Base-by-base conservation (phyloP, 306 rosid species). In the Sicyos baderoa region DNA sequence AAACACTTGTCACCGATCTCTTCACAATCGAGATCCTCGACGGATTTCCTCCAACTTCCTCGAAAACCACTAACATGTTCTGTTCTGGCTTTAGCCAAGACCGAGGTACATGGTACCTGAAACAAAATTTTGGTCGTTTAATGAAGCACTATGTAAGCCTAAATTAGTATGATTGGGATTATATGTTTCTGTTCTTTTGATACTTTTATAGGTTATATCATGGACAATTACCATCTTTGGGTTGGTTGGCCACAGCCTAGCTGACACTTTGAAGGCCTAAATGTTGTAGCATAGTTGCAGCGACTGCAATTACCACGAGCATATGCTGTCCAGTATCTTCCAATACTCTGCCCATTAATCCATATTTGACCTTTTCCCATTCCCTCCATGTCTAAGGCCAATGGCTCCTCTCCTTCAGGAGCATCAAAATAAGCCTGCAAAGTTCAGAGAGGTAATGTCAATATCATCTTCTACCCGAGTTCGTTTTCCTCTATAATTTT, bases 341-440 rank as follows among this genome's bases (percentile, higher is more conserved):
- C 99, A 71, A 94, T 86, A 59, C 95, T 90, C 81, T 82, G 78
- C 17, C 96, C 97, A 55, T 94, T 94, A 42, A 94, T 90, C 99
- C 99, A 94, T 83, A 94, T 82, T 80, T 94, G 99, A 62, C 99
- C 99, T 82, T 94, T 94, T 18, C 99, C 99, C 99, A 94, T 94
- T 54, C 95, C 95, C 75, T 76, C 83, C 96, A 94, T 88, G 80
- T 94, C 96, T 83, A 94, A 74, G 57, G 99, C 99, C 82, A 94
- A 79, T 2, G 97, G 97, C 65, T 94, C 92, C 0, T 87, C 83
- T 74, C 99, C 99, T 80, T 86, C 81, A 0, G 99, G 99, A 22
- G 88, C 91, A 84, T 88, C 71, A 13, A 94, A 94, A 73, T 75
- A 75, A 22, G 89, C 78, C 99, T 94, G 86, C 84, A 76, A 52